Conservation (phyloP, 495 filamentous ascomycete genomes). For the Usnea hakonensis region DNA sequence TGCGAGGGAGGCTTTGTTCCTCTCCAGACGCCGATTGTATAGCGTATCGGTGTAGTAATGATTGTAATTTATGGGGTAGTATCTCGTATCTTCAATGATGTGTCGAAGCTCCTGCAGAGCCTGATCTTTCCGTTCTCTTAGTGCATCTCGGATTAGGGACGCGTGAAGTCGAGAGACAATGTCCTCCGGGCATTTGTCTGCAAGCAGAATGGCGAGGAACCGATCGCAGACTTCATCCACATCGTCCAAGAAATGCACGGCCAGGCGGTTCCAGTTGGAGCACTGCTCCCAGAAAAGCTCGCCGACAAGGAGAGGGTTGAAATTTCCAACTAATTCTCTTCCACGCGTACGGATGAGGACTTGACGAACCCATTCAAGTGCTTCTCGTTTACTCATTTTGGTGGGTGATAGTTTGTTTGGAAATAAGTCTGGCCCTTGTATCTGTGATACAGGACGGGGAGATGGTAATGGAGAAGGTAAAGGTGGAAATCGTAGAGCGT, state of each 20-base stretch:
- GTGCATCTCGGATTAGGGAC: slow-evolving; percentile 24
- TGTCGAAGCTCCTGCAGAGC: slow-evolving; percentile 33
- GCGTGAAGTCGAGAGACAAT: slow-evolving; percentile 24
- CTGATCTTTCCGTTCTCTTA: slow-evolving; percentile 25
- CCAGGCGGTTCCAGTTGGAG: slow-evolving; percentile 32
- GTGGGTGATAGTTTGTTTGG: neutral
- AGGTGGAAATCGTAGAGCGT: no score
- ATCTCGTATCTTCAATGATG: slow-evolving; percentile 39
- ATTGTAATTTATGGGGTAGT: slow-evolving; percentile 39
- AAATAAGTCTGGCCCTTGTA: neutral
- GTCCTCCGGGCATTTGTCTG: slow-evolving; percentile 29
- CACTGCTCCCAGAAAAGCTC: slow-evolving; percentile 40
- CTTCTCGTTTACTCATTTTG: slow-evolving; percentile 9
- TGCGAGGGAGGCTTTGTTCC: slow-evolving; percentile 18
- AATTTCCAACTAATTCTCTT: slow-evolving; percentile 39
- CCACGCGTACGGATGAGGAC: slow-evolving; percentile 29
- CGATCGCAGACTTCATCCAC: slow-evolving; percentile 22
- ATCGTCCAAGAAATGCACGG: slow-evolving; percentile 22
- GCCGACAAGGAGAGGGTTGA: slow-evolving; percentile 38
- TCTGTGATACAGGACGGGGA: neutral
- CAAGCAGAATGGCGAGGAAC: slow-evolving; percentile 28
- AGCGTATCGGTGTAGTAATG: slow-evolving; percentile 32
- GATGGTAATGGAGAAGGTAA: no score
- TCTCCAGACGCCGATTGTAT: slow-evolving; percentile 22
- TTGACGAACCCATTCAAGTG: slow-evolving; percentile 22